phyloP scores from a whole-genome alignment of 106 monocot species.

The Acorus calamus region DNA sequence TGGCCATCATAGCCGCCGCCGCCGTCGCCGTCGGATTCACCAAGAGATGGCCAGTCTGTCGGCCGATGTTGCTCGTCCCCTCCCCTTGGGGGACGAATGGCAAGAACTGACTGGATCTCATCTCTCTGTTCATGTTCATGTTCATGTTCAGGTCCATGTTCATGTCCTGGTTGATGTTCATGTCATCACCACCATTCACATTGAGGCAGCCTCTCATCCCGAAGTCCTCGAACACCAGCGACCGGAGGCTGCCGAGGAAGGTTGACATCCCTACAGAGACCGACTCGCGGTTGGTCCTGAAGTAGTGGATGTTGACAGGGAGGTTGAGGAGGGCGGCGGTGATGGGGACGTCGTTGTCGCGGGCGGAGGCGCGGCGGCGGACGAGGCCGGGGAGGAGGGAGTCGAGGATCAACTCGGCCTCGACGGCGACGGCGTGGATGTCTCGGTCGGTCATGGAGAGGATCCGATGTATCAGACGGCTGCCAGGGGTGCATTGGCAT shows the following conservation, averaged over 20 bases:
- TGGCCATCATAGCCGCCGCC: too few relatives aligned
- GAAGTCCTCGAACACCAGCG: constrained; percentile 13
- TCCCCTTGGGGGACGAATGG: too few relatives aligned
- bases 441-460: constrained; percentile 1
- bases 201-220: too few relatives aligned
- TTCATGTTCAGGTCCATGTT: too few relatives aligned
- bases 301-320: constrained; percentile 21
- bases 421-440: constrained; percentile 1
- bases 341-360: background rate
- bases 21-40: too few relatives aligned
- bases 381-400: constrained; percentile 7
- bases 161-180: too few relatives aligned
- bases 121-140: too few relatives aligned
- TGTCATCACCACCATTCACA: too few relatives aligned
- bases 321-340: constrained; percentile 13
- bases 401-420: constrained; percentile 19
- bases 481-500: constrained; percentile 17
- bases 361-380: background rate
- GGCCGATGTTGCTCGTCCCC: too few relatives aligned
- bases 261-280: constrained; percentile 2
- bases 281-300: constrained; percentile 13
- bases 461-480: constrained; percentile 12
- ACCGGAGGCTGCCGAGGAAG: constrained; percentile 5
- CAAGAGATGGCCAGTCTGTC: too few relatives aligned
- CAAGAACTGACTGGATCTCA: too few relatives aligned